A percentile compares a stretch with the other conserved stretches of the same genome.
Conservation (phyloP, 805 yeast genomes). For the Yamadazyma phyllophila region DNA sequence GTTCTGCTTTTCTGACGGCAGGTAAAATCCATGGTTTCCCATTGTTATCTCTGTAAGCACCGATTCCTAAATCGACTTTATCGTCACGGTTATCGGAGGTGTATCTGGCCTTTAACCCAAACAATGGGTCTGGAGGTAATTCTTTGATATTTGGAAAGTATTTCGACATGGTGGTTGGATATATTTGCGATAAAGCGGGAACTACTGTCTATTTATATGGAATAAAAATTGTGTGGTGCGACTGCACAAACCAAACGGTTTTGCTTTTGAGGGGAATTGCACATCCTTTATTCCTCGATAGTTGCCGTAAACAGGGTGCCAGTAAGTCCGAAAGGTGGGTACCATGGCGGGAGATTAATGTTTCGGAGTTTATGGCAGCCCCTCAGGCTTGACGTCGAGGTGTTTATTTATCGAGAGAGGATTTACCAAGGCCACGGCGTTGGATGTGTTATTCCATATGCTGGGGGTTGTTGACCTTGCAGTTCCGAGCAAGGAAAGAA, state of each 20-base stretch:
- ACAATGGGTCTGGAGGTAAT: conserved; percentile 84
- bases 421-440: not conserved
- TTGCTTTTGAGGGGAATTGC: conserved; percentile 7
- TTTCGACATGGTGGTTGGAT: conserved; percentile 26
- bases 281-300: conserved; percentile 5
- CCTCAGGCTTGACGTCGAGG: not conserved
- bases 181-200: not conserved
- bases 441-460: too few relatives aligned
- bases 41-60: conserved; percentile 68
- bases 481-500: not conserved
- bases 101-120: conserved; percentile 72
- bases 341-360: not conserved
- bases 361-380: not conserved
- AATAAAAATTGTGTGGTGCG: not conserved
- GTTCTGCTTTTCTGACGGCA: conserved; percentile 68
- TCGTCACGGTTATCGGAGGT: conserved; percentile 52
- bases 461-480: not conserved
- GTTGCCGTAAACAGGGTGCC: not conserved
- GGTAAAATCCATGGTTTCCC: conserved; percentile 75
- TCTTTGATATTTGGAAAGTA: conserved; percentile 52
- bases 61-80: conserved; percentile 86
- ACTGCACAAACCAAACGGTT: conserved; percentile 4
- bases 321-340: conserved; percentile 2
- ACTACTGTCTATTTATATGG: conserved; percentile 4
- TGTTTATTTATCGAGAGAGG: not conserved